These are phyloP conservation scores for Pelargonium nanum DNA, from an alignment of 345 rosid genomes.

Conservation along the genomic window DNA sequence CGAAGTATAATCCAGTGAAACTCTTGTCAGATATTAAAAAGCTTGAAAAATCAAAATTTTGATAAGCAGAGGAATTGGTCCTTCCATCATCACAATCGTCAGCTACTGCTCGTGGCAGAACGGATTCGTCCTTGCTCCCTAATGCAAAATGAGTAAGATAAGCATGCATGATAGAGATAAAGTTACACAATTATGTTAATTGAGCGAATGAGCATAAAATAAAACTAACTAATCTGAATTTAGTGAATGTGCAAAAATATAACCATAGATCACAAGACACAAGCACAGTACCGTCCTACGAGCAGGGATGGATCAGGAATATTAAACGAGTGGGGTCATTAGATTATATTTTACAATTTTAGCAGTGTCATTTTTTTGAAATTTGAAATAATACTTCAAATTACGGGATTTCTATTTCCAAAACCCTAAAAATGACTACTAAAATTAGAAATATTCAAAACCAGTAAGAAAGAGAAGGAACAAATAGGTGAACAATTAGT, in stretches of 20 bases:
- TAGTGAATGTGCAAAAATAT: neutral
- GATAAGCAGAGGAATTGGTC: neutral
- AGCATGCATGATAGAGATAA: neutral
- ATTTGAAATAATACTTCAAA: no score
- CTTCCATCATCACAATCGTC: constrained; percentile 5
- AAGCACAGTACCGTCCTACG: neutral
- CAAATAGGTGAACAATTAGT: no score
- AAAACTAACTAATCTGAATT: neutral
- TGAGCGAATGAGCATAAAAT: no score
- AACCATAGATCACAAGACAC: neutral
- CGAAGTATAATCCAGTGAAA: constrained; percentile 1
- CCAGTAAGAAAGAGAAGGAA: no score
- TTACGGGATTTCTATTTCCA: no score
- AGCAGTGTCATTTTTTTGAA: no score
- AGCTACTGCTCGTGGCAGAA: neutral
- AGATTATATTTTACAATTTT: no score
- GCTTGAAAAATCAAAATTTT: constrained; percentile 7
- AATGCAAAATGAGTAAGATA: neutral
- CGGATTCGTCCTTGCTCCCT: neutral
- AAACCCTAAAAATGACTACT: no score
- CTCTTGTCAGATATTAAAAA: constrained; percentile 7
- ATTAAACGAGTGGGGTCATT: no score
- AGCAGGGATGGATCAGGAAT: no score
- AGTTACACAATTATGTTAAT: neutral
- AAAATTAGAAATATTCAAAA: no score